Evolutionary conservation across 2,329 filamentous ascomycete genomes (phyloP).

Genomic region (Botrytis elliptica): DNA sequence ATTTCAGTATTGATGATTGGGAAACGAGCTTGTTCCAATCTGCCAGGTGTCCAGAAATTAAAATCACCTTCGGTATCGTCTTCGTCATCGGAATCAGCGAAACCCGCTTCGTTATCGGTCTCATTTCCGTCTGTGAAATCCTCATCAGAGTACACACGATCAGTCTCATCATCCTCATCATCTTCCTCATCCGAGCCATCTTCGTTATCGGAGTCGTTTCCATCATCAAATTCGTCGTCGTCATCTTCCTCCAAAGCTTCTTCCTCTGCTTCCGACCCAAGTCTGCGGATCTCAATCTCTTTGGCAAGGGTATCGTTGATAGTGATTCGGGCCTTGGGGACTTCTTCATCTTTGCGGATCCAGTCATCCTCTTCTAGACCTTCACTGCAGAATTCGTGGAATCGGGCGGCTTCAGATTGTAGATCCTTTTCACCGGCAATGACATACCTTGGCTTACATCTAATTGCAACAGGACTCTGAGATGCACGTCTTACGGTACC

Average conservation of each 20-base stretch:
- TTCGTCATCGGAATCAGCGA: slow-evolving; percentile 67
- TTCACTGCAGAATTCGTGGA: slow-evolving; percentile 90
- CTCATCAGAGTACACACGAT: slow-evolving; percentile 45
- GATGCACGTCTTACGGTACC: slow-evolving; percentile 40
- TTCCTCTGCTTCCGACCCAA: slow-evolving; percentile 88
- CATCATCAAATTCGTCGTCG: slow-evolving; percentile 46
- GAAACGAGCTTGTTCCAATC: slow-evolving; percentile 32
- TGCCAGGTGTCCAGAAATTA: slow-evolving; percentile 59
- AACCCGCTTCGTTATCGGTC: slow-evolving; percentile 67
- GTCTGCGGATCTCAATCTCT: slow-evolving; percentile 81
- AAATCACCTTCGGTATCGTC: slow-evolving; percentile 64
- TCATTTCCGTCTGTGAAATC: slow-evolving; percentile 67
- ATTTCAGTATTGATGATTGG: slow-evolving; percentile 26
- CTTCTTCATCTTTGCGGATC: slow-evolving; percentile 65
- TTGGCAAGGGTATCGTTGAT: slow-evolving; percentile 87
- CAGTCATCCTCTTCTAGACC: slow-evolving; percentile 83
- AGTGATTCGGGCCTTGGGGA: slow-evolving; percentile 67
- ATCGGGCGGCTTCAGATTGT: slow-evolving; percentile 56
- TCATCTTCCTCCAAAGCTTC: slow-evolving; percentile 79
- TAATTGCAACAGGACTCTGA: slow-evolving; percentile 42
- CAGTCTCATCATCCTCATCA: slow-evolving; percentile 62
- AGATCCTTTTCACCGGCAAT: slow-evolving; percentile 36
- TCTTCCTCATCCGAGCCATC: slow-evolving; percentile 50
- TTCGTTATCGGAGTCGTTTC: slow-evolving; percentile 46
- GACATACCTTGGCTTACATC: slow-evolving; percentile 40